These are phyloP conservation scores for Salix viminalis DNA, from an alignment of 345 rosid genomes.

Conservation along the genomic window DNA sequence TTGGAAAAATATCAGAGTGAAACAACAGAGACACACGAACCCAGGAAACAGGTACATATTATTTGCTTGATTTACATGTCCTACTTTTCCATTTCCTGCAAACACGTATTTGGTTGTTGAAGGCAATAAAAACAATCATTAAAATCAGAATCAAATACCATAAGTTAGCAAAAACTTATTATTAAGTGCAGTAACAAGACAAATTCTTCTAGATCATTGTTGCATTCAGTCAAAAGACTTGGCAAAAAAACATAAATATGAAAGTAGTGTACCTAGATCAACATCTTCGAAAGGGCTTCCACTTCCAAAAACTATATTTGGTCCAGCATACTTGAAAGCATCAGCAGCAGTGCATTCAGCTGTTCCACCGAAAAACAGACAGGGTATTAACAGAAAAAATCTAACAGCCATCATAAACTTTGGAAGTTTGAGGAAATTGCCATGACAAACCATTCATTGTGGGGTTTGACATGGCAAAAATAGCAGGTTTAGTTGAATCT, in stretches of 20 bases:
- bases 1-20: neutral
- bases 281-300: constrained; percentile 96
- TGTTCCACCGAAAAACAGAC: constrained; percentile 29
- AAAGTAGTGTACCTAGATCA: constrained; percentile 55
- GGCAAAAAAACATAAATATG: constrained; percentile 6
- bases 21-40: constrained; percentile 41
- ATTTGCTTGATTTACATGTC: constrained; percentile 96
- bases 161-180: neutral
- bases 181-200: neutral
- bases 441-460: constrained; percentile 73
- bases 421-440: neutral
- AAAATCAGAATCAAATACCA: constrained; percentile 5
- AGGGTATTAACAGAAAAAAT: constrained; percentile 18
- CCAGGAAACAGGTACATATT: constrained; percentile 99
- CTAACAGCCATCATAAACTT: constrained; percentile 7
- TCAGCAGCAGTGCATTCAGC: constrained; percentile 97
- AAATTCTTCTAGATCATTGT: neutral
- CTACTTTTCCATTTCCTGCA: constrained; percentile 80
- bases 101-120: constrained; percentile 10
- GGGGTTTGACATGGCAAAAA: constrained; percentile 98
- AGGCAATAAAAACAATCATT: neutral
- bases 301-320: constrained; percentile 82
- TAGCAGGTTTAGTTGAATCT: constrained; percentile 78
- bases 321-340: constrained; percentile 93
- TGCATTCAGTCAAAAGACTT: constrained; percentile 7